Percentiles rank a stretch among this genome's conserved stretches.
Evolutionary conservation across 2,329 filamentous ascomycete genomes (phyloP).

Genomic region (Cladophialophora bantiana): DNA sequence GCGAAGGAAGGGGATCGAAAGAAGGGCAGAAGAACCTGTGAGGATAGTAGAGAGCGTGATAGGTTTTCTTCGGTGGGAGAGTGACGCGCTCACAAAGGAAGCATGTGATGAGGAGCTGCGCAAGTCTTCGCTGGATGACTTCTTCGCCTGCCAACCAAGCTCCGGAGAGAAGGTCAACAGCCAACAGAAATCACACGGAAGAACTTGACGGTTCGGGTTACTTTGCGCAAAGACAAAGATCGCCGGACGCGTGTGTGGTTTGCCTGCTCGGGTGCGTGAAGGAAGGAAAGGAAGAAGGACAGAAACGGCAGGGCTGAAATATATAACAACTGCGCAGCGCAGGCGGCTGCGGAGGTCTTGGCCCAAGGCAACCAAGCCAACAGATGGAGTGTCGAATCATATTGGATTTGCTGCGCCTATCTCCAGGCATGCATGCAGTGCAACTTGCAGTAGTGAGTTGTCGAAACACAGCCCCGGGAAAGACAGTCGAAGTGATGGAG

Average conservation of each 20-base stretch:
- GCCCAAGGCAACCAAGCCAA: slow-evolving; percentile 30
- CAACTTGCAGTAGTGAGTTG: slow-evolving; percentile 14
- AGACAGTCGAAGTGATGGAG: slow-evolving; percentile 1
- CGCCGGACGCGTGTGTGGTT: slow-evolving; percentile 35
- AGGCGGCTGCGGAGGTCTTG: slow-evolving; percentile 36
- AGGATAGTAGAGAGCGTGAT: slow-evolving; percentile 51
- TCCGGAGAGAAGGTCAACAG: slow-evolving; percentile 32
- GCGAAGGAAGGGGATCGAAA: slow-evolving; percentile 55
- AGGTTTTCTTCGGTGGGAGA: slow-evolving; percentile 44
- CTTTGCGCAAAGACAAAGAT: slow-evolving; percentile 33
- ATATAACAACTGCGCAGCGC: slow-evolving; percentile 34
- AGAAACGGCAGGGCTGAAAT: slow-evolving; percentile 22
- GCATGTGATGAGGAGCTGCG: slow-evolving; percentile 60
- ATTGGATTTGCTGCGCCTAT: slow-evolving; percentile 14
- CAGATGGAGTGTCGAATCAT: slow-evolving; percentile 34
- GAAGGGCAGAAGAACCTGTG: slow-evolving; percentile 46
- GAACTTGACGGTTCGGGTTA: slow-evolving; percentile 36
- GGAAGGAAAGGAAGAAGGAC: slow-evolving; percentile 33
- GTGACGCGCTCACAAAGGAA: slow-evolving; percentile 56
- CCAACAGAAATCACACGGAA: slow-evolving; percentile 34
- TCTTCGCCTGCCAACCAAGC: slow-evolving; percentile 41
- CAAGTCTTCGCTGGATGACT: slow-evolving; percentile 55
- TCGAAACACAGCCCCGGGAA: neutral
- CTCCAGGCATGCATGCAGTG: slow-evolving; percentile 30
- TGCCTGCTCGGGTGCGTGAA: slow-evolving; percentile 41